Evolutionary conservation across 495 filamentous ascomycete genomes (phyloP).

Genomic region (Hyaloscypha bicolor): DNA sequence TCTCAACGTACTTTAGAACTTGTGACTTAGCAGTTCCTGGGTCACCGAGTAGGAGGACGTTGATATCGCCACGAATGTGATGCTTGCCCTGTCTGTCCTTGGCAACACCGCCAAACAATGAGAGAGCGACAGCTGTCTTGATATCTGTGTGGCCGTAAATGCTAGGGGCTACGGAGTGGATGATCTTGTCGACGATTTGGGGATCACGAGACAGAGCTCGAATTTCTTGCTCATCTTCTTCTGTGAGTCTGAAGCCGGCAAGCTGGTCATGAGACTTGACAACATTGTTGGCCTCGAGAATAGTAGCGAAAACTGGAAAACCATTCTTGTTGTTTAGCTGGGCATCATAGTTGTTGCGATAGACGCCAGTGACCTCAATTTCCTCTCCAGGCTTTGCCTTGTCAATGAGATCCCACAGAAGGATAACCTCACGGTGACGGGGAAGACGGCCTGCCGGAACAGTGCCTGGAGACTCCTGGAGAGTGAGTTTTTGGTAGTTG

Average conservation of each 20-base stretch:
- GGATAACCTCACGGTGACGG: conserved; percentile 90
- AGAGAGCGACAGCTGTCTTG: conserved; percentile 94
- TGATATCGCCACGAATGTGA: conserved; percentile 95
- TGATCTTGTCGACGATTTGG: conserved; percentile 90
- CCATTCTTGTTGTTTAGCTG: conserved; percentile 98
- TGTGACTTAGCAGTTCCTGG: conserved; percentile 99
- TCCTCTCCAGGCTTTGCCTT: conserved; percentile 97
- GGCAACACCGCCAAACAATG: conserved; percentile 92
- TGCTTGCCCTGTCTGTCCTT: conserved; percentile 88
- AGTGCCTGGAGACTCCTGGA: conserved; percentile 97
- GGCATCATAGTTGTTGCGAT: conserved; percentile 97
- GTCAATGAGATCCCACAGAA: conserved; percentile 97
- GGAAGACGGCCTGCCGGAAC: conserved; percentile 96
- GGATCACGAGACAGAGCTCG: conserved; percentile 84
- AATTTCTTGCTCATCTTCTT: conserved; percentile 93
- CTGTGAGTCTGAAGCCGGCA: conserved; percentile 93
- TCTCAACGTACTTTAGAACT: conserved; percentile 96
- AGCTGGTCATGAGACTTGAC: conserved; percentile 98
- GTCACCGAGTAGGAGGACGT: conserved; percentile 94
- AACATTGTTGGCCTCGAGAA: conserved; percentile 95
- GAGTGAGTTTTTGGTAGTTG: conserved; percentile 97
- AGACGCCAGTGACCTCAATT: conserved; percentile 94
- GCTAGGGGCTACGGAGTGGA: conserved; percentile 92
- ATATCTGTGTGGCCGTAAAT: conserved; percentile 98
- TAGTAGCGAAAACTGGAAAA: conserved; percentile 97